These are phyloP conservation scores for Biscogniauxia mediterranea DNA, from an alignment of 2,329 filamentous ascomycete species.

Conservation along the genomic window DNA sequence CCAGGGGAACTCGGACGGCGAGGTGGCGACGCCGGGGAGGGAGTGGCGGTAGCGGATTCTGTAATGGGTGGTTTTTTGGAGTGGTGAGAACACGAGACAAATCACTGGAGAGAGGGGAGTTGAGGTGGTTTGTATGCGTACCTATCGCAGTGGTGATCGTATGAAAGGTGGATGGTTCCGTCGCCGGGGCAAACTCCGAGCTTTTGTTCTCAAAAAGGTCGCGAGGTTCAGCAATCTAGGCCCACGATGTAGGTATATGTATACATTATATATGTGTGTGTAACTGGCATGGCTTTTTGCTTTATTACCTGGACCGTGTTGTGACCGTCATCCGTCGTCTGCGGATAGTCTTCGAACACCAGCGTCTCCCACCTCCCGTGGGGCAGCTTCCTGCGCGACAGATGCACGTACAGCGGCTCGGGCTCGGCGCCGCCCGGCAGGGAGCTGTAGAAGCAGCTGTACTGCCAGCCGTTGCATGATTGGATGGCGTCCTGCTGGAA, in stretches of 20 bases:
- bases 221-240: constrained; percentile 4
- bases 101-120: not conserved
- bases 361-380: constrained; percentile 43
- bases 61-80: not conserved
- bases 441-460: constrained; percentile 44
- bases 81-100: too few relatives aligned
- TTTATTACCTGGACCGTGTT: constrained; percentile 46
- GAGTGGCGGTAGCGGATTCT: constrained; percentile 41
- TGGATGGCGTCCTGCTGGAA: constrained; percentile 49
- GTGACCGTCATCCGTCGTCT: constrained; percentile 50
- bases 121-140: constrained; percentile 14
- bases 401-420: constrained; percentile 43
- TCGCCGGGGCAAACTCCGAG: constrained; percentile 48
- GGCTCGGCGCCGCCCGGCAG: constrained; percentile 8
- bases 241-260: not conserved
- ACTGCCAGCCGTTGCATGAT: constrained; percentile 49
- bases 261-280: not conserved
- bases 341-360: constrained; percentile 48
- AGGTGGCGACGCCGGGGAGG: constrained; percentile 29
- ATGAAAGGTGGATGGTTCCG: constrained; percentile 52
- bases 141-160: constrained; percentile 49
- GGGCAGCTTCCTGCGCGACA: constrained; percentile 44
- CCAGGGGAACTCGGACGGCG: constrained; percentile 34
- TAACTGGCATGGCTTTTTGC: not conserved
- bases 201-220: constrained; percentile 15